Percentiles rank a stretch among this genome's conserved stretches.
Evolutionary conservation across 495 filamentous ascomycete species (phyloP).

Genomic region (Aeminium ludgeri): DNA sequence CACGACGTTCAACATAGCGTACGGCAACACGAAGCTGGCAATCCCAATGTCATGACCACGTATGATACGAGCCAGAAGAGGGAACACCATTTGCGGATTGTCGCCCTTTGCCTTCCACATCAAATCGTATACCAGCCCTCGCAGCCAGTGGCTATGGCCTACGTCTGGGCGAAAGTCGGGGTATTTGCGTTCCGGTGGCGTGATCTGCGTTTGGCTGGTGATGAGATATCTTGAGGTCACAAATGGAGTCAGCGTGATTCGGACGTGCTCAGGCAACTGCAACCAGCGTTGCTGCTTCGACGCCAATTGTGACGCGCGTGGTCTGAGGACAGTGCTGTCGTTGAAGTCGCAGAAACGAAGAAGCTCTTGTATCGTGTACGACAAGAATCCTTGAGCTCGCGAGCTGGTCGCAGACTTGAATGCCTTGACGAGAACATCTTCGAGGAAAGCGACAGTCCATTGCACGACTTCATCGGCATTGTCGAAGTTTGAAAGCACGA

Average conservation of each 20-base stretch:
- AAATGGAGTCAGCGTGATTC: constrained; percentile 73
- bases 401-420: constrained; percentile 81
- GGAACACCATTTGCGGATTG: constrained; percentile 57
- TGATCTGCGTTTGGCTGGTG: constrained; percentile 33
- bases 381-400: constrained; percentile 71
- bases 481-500: constrained; percentile 74
- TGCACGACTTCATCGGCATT: constrained; percentile 62
- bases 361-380: constrained; percentile 85
- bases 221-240: constrained; percentile 65
- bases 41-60: constrained; percentile 69
- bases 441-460: constrained; percentile 70
- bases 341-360: constrained; percentile 54
- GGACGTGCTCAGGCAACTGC: constrained; percentile 50
- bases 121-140: constrained; percentile 61
- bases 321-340: constrained; percentile 33
- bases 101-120: constrained; percentile 53
- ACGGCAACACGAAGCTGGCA: constrained; percentile 73
- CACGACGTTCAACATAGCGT: constrained; percentile 60
- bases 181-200: constrained; percentile 41
- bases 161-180: constrained; percentile 52
- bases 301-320: constrained; percentile 34
- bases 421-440: constrained; percentile 73
- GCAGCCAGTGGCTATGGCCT: constrained; percentile 67
- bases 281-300: constrained; percentile 56
- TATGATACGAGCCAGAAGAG: constrained; percentile 62